Evolutionary conservation across 2,329 filamentous ascomycete genomes (phyloP), one percentile per base, ranked within the genome.

Genomic region (Colletotrichum tamarilloi): DNA sequence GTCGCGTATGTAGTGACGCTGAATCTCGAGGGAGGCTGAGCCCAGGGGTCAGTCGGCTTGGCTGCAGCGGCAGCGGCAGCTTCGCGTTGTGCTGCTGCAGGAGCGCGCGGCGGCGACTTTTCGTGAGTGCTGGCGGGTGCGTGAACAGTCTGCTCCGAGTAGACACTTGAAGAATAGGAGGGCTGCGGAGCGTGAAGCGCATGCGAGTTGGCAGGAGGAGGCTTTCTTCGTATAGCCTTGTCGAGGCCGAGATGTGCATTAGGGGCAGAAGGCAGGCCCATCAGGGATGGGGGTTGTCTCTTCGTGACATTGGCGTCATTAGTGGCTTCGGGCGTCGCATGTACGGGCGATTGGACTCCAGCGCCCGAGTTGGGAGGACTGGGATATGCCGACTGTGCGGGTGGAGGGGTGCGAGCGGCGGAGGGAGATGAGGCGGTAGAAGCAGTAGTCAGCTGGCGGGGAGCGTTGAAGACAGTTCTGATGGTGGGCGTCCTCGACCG

Each of bases 1-100:
- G 90, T 89, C 28, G 88, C 86, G 77, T 89, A 91, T 2, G 90
- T 92, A 8, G 89, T 91, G 75, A 89, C 84, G 81, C 91, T 93
- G 80, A 92, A 93, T 58, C 89, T 88, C 62, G 90, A 92, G 2
- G 84, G 81, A 6, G 89, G 89, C 69, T 89, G 87, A 14, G 83
- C 81, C 84, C 86, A 87, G 49, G 87, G 78, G 56, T 84, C 81
- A 60, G 83, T 75, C 30, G 52, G 30, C 16, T 64, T 35, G 30
- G 62, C 42, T n/a, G 19, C 19, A n/a, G 42, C 42, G 12, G 16
- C 38, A 16, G 59, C 2, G 4, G 26, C 28, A 16, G 62, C 56
- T 30, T 70, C 62, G 49, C 60, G 62, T 24, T 35, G 28, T 4
- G 32, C 14, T 6, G 26, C 30, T 35, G 42, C 63, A 38, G 46